Base-by-base conservation (phyloP, 768 basidiomycete genomes). In the Porpolomopsis calyptriformis region DNA sequence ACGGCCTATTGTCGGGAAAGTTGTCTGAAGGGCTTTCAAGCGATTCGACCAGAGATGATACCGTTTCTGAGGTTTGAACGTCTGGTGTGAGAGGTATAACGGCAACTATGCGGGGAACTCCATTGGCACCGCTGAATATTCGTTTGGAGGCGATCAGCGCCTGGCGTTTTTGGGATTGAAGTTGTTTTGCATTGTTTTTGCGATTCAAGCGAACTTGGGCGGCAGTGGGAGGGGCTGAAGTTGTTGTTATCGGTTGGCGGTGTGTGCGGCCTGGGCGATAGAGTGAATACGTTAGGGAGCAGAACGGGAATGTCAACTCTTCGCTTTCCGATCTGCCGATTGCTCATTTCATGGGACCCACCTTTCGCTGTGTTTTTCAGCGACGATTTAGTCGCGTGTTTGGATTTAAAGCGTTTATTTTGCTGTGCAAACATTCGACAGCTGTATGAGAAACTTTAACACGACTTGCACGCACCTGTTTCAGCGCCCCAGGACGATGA, bases 371-470 rank as follows among this genome's bases (percentile, higher is more conserved):
- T 74, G 37, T 88, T 86, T 63, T 85, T 91, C 31, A 96, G 56
- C 0, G 85, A 71, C 1, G 84, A 78, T 65, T 96, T 96, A 10
- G 86, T 77, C 2, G 90, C 77, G 69, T 92, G 87, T 60, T 81
- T 86, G 2, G 89, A 89, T 66, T 97, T 97, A 72, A 86, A 97
- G 1, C 75, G 54, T 63, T 98, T 98, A 65, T 98, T 96, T 72
- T 79, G 68, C 88, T 92, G 52, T 12, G 16, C 37, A 43, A 38
- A 29, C 50, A 36, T 10, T 25, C 16, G 29, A 38, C 42, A 4
- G 16, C 26, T 18, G 34, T 34, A 35, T 35, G 31, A 46, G 43
- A 35, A 26, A 37, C 37, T 45, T 44, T n/a, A 10, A 34, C n/a
- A 38, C 11, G 29, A 31, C 29, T 31, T 14, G 36, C 25, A 55